Base-by-base conservation (phyloP, 805 yeast genomes). In the Sugiyamaella smithiae region DNA sequence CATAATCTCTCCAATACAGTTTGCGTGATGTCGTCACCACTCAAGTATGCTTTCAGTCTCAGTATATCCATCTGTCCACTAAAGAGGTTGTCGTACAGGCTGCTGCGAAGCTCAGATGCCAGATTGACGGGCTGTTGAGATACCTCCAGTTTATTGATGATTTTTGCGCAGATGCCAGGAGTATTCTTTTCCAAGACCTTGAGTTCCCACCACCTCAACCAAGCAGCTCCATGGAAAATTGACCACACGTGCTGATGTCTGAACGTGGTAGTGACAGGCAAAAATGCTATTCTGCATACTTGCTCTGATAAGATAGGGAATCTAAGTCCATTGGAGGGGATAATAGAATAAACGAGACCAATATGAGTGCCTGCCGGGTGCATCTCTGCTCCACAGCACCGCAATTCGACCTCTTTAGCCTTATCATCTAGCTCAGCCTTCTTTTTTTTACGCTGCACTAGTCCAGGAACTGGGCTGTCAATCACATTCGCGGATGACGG, bases 231-330 rank as follows among this genome's bases (percentile, higher is more conserved):
- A 20, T 25, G 24, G 12, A 35, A 35, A 5, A 35, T 35, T 3
- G 38, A 35, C 38, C 38, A 35, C 7, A 9, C 22, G 20, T 16
- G 7, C 29, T 14, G 20, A 19, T 35, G 11, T 35, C 9, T 12
- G 6, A 29, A 5, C 7, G 7, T 4, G 8, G 12, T 14, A 16
- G 9, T 26, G 25, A 52, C 22, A 1, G 57, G 54, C 4, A 53
- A 9, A 37, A 57, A 57, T 8, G 52, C 49, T 5, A 57, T 26
- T 17, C 60, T 31, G 19, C 45, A 44, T 4, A 46, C 38, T 35
- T 45, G 51, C 43, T 53, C 55, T 2, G 61, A 57, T 11, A 31
- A 22, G 6, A 57, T 48, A 2, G 61, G 60, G 45, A 50, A 57
- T 25, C 60, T 44, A 29, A 56, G 45, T 38, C 35, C 43, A 4